These are phyloP conservation scores for Penicillium sp. DNA, from an alignment of 2,329 filamentous ascomycete species.

Conservation along the genomic window DNA sequence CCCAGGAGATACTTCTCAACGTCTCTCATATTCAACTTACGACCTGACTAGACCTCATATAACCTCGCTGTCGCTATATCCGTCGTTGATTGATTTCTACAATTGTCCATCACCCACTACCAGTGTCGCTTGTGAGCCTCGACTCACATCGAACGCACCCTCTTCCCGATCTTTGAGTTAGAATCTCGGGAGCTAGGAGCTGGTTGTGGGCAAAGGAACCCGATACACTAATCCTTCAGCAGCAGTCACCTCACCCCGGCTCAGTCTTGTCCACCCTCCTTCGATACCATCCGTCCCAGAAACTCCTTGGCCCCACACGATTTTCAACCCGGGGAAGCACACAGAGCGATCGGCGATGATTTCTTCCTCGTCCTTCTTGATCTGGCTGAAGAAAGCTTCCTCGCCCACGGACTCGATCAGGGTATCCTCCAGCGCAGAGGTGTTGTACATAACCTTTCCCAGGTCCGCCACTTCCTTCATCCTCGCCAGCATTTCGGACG, in stretches of 20 bases:
- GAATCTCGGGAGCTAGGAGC: background rate
- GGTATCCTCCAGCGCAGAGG: constrained; percentile 12
- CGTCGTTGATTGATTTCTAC: no score
- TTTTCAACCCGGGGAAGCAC: constrained; percentile 11
- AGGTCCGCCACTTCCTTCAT: constrained; percentile 1
- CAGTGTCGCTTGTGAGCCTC: no score
- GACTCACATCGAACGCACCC: background rate
- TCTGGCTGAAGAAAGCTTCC: constrained; percentile 5
- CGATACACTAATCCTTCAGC: constrained; percentile 20
- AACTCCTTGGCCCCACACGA: constrained; percentile 15
- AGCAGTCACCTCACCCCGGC: constrained; percentile 7
- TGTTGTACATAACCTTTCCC: constrained; percentile 13
- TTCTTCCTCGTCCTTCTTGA: constrained; percentile 5
- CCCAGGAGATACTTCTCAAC: no score
- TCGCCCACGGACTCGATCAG: background rate
- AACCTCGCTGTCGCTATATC: no score
- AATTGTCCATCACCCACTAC: no score
- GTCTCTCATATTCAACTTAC: no score
- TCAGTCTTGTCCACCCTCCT: constrained; percentile 14
- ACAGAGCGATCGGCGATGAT: constrained; percentile 9
- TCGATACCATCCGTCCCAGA: constrained; percentile 16
- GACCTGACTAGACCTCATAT: no score
- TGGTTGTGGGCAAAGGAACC: constrained; percentile 2
- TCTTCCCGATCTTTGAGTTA: no score
- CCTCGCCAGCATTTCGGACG: constrained; percentile 3